phyloP scores from a whole-genome alignment of 2,329 filamentous ascomycete genomes.

The Pseudogymnoascus sp. region DNA sequence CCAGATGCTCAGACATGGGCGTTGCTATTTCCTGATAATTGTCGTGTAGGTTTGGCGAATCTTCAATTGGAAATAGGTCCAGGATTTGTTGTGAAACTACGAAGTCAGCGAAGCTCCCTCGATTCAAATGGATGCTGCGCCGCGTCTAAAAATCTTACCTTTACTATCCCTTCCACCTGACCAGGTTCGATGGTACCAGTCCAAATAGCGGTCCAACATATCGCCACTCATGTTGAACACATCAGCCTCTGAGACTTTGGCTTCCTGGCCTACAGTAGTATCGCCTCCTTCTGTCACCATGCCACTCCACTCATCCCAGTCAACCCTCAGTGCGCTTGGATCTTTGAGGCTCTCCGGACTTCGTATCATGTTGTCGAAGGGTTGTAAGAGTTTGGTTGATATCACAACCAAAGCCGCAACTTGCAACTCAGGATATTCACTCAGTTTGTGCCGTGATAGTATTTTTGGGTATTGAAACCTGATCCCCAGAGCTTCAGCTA shows the following conservation, averaged over 20 bases:
- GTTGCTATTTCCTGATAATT: conserved; percentile 22
- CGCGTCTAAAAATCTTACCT: conserved; percentile 24
- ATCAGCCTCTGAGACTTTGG: conserved; percentile 52
- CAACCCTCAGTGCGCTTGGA: conserved; percentile 51
- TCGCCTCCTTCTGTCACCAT: conserved; percentile 35
- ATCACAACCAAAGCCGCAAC: conserved; percentile 66
- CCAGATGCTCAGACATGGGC: conserved; percentile 18
- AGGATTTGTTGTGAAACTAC: conserved; percentile 29
- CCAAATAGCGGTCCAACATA: conserved; percentile 67
- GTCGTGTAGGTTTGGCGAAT: conserved; percentile 15
- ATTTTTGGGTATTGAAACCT: conserved; percentile 50
- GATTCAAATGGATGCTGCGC: neutral
- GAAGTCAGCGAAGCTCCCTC: conserved; percentile 10
- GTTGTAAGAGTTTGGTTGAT: conserved; percentile 71
- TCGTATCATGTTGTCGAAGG: conserved; percentile 55
- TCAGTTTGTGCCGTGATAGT: conserved; percentile 18
- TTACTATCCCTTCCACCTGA: conserved; percentile 38
- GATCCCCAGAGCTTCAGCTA: conserved; percentile 38
- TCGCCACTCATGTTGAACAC: conserved; percentile 53
- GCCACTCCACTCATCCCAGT: conserved; percentile 66
- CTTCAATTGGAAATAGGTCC: conserved; percentile 30
- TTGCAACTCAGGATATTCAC: conserved; percentile 62
- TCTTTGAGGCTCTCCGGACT: conserved; percentile 45
- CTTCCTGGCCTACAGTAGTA: conserved; percentile 40
- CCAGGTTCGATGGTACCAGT: conserved; percentile 69